These are phyloP conservation scores for Xylaria nigripes DNA, from an alignment of 495 filamentous ascomycete genomes.

Conservation along the genomic window DNA sequence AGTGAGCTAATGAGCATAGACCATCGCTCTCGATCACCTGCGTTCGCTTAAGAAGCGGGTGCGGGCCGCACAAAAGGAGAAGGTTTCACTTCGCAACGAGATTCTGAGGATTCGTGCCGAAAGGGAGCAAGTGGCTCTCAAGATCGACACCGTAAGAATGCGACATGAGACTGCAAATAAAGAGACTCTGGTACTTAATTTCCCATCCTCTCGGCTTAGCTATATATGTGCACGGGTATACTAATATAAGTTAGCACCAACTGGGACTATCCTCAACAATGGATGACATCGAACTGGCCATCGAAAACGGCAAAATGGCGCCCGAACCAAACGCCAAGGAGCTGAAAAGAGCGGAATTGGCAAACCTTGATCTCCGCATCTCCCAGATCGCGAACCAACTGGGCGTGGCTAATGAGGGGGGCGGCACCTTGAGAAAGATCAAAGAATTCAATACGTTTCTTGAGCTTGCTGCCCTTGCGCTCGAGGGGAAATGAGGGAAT, in stretches of 20 bases:
- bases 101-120: slow-evolving; percentile 56
- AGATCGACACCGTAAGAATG: slow-evolving; percentile 60
- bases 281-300: slow-evolving; percentile 48
- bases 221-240: not conserved
- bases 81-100: slow-evolving; percentile 54
- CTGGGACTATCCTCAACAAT: slow-evolving; percentile 43
- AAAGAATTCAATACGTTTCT: slow-evolving; percentile 50
- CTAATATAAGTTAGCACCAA: slow-evolving; percentile 30
- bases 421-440: slow-evolving; percentile 44
- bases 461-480: slow-evolving; percentile 40
- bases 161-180: slow-evolving; percentile 46
- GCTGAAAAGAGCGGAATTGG: slow-evolving; percentile 33
- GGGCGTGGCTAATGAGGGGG: slow-evolving; percentile 34
- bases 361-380: slow-evolving; percentile 43
- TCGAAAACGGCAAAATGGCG: slow-evolving; percentile 39
- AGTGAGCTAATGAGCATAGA: slow-evolving; percentile 26
- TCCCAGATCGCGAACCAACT: slow-evolving; percentile 39
- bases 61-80: slow-evolving; percentile 55
- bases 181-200: slow-evolving; percentile 32
- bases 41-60: slow-evolving; percentile 55
- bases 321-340: slow-evolving; percentile 29
- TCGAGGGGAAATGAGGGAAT: slow-evolving; percentile 33
- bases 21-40: slow-evolving; percentile 55
- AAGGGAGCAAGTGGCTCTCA: slow-evolving; percentile 56
- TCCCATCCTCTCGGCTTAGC: not conserved